phyloP scores from a whole-genome alignment of 2,329 filamentous ascomycete genomes.

The Phoma sp. region DNA sequence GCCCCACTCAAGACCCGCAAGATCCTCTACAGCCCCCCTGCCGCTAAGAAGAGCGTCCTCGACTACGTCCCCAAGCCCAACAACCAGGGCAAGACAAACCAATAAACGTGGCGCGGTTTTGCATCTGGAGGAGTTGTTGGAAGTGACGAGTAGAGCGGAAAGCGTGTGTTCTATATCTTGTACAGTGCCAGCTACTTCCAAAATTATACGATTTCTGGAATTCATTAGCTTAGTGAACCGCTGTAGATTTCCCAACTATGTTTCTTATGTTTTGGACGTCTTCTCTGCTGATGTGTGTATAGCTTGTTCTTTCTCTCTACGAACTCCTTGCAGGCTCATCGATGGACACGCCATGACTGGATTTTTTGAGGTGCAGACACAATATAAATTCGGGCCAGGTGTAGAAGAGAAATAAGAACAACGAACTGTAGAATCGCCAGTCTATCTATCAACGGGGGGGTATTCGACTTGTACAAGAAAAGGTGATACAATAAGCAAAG shows the following conservation, averaged over 20 bases:
- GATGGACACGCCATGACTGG: too few relatives aligned
- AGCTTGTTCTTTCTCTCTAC: not conserved
- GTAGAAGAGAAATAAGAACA: too few relatives aligned
- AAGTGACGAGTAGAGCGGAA: slow-evolving; percentile 24
- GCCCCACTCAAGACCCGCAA: slow-evolving; percentile 93
- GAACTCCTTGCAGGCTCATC: too few relatives aligned
- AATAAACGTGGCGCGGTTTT: slow-evolving; percentile 28
- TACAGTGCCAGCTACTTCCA: slow-evolving; percentile 48
- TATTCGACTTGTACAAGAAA: too few relatives aligned
- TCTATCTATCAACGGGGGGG: too few relatives aligned
- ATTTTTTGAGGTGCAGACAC: too few relatives aligned
- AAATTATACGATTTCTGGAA: slow-evolving; percentile 38
- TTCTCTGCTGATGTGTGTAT: not conserved
- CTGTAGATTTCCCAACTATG: slow-evolving; percentile 28
- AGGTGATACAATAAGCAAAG: too few relatives aligned
- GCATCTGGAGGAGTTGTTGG: slow-evolving; percentile 29
- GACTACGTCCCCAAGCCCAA: slow-evolving; percentile 41
- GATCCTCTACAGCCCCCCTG: slow-evolving; percentile 82
- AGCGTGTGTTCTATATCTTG: slow-evolving; percentile 48
- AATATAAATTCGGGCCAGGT: too few relatives aligned
- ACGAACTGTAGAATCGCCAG: too few relatives aligned
- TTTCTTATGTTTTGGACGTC: slow-evolving; percentile 7
- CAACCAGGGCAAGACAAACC: slow-evolving; percentile 42
- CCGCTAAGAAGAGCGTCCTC: slow-evolving; percentile 38
- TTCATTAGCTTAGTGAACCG: slow-evolving; percentile 34